These are phyloP conservation scores for Podospora pseudoanserina DNA, from an alignment of 495 filamentous ascomycete species.

Conservation along the genomic window DNA sequence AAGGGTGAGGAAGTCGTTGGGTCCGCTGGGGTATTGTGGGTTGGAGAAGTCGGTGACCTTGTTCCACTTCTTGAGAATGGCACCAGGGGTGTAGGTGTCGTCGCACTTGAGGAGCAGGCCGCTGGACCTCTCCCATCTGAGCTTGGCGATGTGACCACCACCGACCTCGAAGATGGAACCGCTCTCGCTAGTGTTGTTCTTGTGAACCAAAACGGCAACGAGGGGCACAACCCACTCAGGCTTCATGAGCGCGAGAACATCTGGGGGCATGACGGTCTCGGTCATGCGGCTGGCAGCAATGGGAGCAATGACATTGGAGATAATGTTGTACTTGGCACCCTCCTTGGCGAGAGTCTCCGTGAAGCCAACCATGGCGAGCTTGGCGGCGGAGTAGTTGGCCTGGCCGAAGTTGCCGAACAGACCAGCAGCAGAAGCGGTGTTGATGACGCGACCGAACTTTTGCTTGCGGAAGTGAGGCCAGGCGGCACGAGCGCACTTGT, in stretches of 20 bases:
- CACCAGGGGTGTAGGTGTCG: slow-evolving; percentile 79
- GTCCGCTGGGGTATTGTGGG: slow-evolving; percentile 78
- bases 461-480: slow-evolving; percentile 99
- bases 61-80: slow-evolving; percentile 84
- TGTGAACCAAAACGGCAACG: slow-evolving; percentile 85
- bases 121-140: slow-evolving; percentile 92
- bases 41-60: slow-evolving; percentile 82
- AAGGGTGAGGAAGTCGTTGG: slow-evolving; percentile 82
- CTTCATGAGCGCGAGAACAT: slow-evolving; percentile 82
- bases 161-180: slow-evolving; percentile 93
- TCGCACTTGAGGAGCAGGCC: slow-evolving; percentile 90
- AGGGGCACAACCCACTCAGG: slow-evolving; percentile 96
- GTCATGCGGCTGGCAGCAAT: slow-evolving; percentile 98
- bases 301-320: slow-evolving; percentile 92
- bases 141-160: slow-evolving; percentile 88
- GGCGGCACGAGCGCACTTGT: slow-evolving; percentile 94
- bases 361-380: slow-evolving; percentile 94
- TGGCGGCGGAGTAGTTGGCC: slow-evolving; percentile 95
- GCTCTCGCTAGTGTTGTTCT: slow-evolving; percentile 78
- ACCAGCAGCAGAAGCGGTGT: slow-evolving; percentile 92
- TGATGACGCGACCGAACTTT: slow-evolving; percentile 95
- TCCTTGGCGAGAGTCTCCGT: slow-evolving; percentile 98
- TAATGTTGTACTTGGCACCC: slow-evolving; percentile 96
- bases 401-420: slow-evolving; percentile 96
- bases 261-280: slow-evolving; percentile 94